Conservation (phyloP, 2,329 filamentous ascomycete genomes). For the Xylaria sp. region DNA sequence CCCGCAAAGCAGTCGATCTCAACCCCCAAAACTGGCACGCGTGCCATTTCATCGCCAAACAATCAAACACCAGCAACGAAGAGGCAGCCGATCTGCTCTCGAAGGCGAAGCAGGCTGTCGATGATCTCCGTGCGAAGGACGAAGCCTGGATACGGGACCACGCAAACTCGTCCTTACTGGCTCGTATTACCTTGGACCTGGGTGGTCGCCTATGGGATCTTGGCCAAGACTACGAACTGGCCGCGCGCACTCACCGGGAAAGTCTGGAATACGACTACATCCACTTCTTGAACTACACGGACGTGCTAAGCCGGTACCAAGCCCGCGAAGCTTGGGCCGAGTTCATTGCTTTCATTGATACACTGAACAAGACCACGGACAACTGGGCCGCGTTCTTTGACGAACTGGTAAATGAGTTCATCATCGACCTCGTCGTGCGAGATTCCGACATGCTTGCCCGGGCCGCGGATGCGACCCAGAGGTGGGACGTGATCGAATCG, state of each 20-base stretch:
- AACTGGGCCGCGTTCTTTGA: slow-evolving; percentile 35
- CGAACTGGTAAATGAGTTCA: slow-evolving; percentile 36
- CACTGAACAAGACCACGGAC: slow-evolving; percentile 26
- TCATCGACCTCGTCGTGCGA: slow-evolving; percentile 22
- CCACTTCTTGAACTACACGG: slow-evolving; percentile 31
- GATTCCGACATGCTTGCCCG: slow-evolving; percentile 29
- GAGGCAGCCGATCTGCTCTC: slow-evolving; percentile 32
- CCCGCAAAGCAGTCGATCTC: slow-evolving; percentile 31
- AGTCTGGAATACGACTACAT: slow-evolving; percentile 35
- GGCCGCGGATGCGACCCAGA: slow-evolving; percentile 30
- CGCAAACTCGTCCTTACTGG: slow-evolving; percentile 33
- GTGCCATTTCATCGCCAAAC: slow-evolving; percentile 35
- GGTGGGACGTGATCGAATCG: slow-evolving; percentile 33
- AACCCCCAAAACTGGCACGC: slow-evolving; percentile 37
- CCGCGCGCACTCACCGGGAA: slow-evolving; percentile 33
- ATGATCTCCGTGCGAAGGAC: slow-evolving; percentile 22
- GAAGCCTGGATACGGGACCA: slow-evolving; percentile 25
- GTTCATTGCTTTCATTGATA: slow-evolving; percentile 34
- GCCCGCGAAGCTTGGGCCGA: slow-evolving; percentile 26
- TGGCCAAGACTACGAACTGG: slow-evolving; percentile 26
- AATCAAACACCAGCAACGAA: slow-evolving; percentile 27
- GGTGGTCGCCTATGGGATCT: slow-evolving; percentile 35
- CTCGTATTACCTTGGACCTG: slow-evolving; percentile 35
- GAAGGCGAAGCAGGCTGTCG: slow-evolving; percentile 31
- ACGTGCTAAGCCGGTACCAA: slow-evolving; percentile 29